These are phyloP conservation scores for Scheffersomyces amazonensis DNA, from an alignment of 805 yeast genomes.

Conservation along the genomic window DNA sequence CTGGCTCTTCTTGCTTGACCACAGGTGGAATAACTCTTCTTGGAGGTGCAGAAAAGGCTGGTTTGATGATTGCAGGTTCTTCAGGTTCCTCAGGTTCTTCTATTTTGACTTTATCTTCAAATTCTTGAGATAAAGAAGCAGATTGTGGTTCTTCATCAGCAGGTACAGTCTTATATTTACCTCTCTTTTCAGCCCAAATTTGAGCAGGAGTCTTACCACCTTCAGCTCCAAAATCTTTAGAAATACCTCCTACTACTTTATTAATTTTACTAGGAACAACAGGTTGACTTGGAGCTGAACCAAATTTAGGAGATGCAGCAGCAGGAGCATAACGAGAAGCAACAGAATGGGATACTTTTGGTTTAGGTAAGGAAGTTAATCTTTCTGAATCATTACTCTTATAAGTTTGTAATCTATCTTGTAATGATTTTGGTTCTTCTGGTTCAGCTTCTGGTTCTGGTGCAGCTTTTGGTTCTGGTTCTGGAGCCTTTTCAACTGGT, in stretches of 20 bases:
- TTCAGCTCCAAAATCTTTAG: constrained; percentile 59
- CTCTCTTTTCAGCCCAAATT: constrained; percentile 90
- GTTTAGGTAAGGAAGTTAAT: constrained; percentile 62
- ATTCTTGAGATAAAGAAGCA: constrained; percentile 14
- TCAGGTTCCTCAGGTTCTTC: constrained; percentile 12
- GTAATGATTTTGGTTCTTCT: constrained; percentile 48
- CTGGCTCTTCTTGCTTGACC: constrained; percentile 5
- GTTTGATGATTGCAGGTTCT: constrained; percentile 6
- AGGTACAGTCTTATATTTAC: constrained; percentile 50
- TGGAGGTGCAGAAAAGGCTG: constrained; percentile 4
- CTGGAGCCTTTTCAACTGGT: neutral
- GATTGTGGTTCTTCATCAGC: constrained; percentile 15
- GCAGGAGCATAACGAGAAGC: constrained; percentile 43
- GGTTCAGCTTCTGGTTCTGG: constrained; percentile 38
- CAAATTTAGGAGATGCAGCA: constrained; percentile 24
- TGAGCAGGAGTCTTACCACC: constrained; percentile 93
- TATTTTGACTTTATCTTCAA: constrained; percentile 13
- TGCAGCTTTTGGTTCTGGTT: constrained; percentile 11
- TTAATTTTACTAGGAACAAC: constrained; percentile 31
- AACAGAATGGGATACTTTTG: constrained; percentile 51
- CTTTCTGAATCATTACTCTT: constrained; percentile 36
- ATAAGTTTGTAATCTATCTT: constrained; percentile 45
- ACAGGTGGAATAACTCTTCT: constrained; percentile 8
- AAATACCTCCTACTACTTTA: constrained; percentile 56
- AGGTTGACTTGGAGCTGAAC: constrained; percentile 34